phyloP scores from a whole-genome alignment of 2,329 filamentous ascomycete genomes.

The Diaporthe vexans region DNA sequence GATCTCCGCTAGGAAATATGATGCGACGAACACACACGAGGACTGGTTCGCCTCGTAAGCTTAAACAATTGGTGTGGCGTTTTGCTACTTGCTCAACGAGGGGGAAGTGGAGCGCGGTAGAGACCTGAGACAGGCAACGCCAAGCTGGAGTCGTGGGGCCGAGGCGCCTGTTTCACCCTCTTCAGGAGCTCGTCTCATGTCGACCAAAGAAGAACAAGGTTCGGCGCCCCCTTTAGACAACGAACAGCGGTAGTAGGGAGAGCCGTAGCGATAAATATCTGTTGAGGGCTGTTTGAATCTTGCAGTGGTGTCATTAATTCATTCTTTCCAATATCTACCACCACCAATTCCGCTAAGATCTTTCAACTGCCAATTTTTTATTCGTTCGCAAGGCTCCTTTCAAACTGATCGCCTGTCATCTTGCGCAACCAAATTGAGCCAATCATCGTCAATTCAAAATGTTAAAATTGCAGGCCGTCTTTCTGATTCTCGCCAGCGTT shows the following conservation, averaged over 20 bases:
- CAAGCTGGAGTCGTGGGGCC: background rate
- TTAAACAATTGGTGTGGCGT: background rate
- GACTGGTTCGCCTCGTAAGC: background rate
- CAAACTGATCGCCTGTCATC: background rate
- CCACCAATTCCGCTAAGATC: too few relatives aligned
- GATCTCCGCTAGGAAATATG: background rate
- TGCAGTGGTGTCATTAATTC: background rate
- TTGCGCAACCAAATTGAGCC: background rate
- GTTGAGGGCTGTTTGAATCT: background rate
- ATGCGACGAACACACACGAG: background rate
- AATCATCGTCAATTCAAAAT: background rate
- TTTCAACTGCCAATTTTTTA: background rate
- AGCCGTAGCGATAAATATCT: background rate
- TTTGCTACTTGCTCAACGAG: background rate
- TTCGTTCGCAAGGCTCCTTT: background rate
- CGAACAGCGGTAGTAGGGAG: background rate
- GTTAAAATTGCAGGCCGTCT: background rate
- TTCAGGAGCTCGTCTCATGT: conserved; percentile 18
- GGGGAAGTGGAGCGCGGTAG: background rate
- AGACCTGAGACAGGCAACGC: background rate
- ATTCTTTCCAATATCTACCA: background rate
- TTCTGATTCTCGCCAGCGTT: background rate
- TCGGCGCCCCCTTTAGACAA: background rate
- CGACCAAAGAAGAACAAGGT: conserved; percentile 11
- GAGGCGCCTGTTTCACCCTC: conserved; percentile 6